These are phyloP conservation scores for Sechiopsis laciniata DNA, from an alignment of 306 rosid species.

Conservation along the genomic window DNA sequence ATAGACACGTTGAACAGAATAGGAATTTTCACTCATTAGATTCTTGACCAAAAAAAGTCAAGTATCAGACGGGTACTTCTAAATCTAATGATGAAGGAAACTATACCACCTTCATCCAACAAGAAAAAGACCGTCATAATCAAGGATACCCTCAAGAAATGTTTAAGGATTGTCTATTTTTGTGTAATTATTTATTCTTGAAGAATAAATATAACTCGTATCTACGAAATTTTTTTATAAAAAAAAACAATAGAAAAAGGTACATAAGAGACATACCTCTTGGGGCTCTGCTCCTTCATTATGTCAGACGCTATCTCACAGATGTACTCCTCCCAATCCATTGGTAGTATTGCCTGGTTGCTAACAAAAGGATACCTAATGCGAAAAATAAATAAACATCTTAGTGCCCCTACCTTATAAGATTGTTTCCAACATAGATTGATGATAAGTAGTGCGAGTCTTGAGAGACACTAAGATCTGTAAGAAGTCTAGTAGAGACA, in stretches of 20 bases:
- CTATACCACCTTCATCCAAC: neutral
- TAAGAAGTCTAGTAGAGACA: conserved; percentile 27
- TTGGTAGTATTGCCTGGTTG: conserved; percentile 66
- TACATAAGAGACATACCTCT: conserved; percentile 48
- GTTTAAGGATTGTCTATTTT: neutral
- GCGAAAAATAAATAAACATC: conserved; percentile 25
- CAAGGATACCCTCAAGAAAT: neutral
- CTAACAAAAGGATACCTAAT: conserved; percentile 77
- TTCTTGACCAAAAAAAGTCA: neutral
- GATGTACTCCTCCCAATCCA: conserved; percentile 97
- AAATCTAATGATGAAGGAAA: neutral
- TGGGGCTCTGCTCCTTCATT: conserved; percentile 96
- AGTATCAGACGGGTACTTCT: neutral
- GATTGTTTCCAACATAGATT: neutral
- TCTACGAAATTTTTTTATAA: too few relatives aligned
- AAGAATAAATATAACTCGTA: neutral
- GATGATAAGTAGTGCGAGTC: conserved; percentile 11
- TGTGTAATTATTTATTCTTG: neutral
- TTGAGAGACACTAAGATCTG: conserved; percentile 2
- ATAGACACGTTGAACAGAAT: neutral
- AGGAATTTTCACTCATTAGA: neutral
- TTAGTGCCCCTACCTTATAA: conserved; percentile 23
- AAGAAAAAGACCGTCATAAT: neutral
- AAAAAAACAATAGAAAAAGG: conserved; percentile 7
- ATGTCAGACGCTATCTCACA: conserved; percentile 84